phyloP scores from a whole-genome alignment of 305 asterid genomes.

The Andrographis paniculata region DNA sequence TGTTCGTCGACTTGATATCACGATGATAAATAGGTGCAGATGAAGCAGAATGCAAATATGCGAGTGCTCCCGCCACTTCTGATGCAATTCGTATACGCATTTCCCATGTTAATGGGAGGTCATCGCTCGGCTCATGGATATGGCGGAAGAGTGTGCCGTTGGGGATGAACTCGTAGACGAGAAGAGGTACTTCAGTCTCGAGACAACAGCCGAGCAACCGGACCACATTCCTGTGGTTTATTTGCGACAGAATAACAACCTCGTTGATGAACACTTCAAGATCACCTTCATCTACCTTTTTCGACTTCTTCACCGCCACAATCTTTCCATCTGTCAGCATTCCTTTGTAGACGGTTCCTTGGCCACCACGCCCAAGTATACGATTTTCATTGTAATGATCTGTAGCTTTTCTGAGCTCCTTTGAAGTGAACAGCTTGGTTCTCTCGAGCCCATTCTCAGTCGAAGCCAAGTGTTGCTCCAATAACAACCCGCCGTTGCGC shows the following conservation, averaged over 20 bases:
- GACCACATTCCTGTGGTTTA: constrained; percentile 31
- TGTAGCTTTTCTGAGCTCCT: constrained; percentile 19
- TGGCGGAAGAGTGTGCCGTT: constrained; percentile 33
- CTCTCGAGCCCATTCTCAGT: constrained; percentile 18
- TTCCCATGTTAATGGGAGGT: constrained; percentile 22
- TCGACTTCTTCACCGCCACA: constrained; percentile 25
- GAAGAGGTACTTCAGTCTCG: constrained; percentile 32
- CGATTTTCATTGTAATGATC: constrained; percentile 21
- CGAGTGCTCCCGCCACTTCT: constrained; percentile 27
- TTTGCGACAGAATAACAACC: constrained; percentile 28
- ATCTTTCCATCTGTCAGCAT: constrained; percentile 22
- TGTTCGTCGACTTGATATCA: constrained; percentile 29
- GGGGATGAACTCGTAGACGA: constrained; percentile 23
- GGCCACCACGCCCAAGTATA: constrained; percentile 24
- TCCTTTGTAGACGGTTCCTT: constrained; percentile 30
- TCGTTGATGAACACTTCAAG: constrained; percentile 31
- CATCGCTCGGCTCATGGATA: constrained; percentile 24
- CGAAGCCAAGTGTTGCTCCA: constrained; percentile 26
- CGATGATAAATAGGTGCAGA: constrained; percentile 26
- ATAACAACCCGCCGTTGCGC: constrained; percentile 33
- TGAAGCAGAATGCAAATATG: constrained; percentile 31
- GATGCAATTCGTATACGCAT: constrained; percentile 22
- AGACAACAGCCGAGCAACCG: constrained; percentile 29
- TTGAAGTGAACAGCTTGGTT: constrained; percentile 19
- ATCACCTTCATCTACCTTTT: constrained; percentile 22